Conservation (phyloP, 2,329 filamentous ascomycete species). For the Botrytis byssoidea region DNA sequence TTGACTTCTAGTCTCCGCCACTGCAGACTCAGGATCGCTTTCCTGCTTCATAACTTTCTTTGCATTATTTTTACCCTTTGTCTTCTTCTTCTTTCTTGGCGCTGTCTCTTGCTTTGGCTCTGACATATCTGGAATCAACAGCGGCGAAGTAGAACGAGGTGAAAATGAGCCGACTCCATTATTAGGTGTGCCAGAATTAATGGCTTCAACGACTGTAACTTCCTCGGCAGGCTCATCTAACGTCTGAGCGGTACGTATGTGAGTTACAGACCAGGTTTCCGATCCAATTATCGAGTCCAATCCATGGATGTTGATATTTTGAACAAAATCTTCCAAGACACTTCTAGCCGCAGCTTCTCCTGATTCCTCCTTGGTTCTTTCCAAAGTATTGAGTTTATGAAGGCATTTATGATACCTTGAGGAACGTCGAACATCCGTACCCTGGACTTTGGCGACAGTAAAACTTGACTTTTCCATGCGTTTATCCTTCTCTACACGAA, state of each 20-base stretch:
- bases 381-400: not conserved
- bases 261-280: constrained; percentile 8
- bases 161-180: not conserved
- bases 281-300: constrained; percentile 11
- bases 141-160: not conserved
- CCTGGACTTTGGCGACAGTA: not conserved
- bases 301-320: not conserved
- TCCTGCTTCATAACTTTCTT: not conserved
- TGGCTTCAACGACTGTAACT: not conserved
- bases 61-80: not conserved
- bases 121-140: not conserved
- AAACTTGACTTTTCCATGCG: not conserved
- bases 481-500: not conserved
- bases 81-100: constrained; percentile 7
- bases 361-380: not conserved
- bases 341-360: not conserved
- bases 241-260: not conserved
- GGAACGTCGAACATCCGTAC: constrained; percentile 10
- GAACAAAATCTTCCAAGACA: not conserved
- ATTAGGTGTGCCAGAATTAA: not conserved
- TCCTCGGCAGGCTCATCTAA: not conserved
- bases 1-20: not conserved
- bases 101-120: not conserved
- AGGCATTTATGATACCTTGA: not conserved
- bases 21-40: not conserved